phyloP scores from a whole-genome alignment of 352 stramenopile genomes.

The Globisporangium paddicum region DNA sequence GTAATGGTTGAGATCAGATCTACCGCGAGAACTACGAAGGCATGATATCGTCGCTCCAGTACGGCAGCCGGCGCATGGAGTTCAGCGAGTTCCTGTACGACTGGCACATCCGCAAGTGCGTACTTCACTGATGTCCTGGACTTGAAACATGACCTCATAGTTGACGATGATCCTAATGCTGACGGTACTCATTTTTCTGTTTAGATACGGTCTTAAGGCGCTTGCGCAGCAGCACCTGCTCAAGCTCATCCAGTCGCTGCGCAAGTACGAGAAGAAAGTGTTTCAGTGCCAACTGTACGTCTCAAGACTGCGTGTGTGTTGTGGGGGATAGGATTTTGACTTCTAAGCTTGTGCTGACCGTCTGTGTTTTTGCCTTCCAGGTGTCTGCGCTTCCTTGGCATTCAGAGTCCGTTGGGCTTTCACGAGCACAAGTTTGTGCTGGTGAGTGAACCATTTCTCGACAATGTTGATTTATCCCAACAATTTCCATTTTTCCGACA shows the following conservation, averaged over 20 bases:
- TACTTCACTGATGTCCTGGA: not conserved
- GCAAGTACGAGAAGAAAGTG: slow-evolving; percentile 62
- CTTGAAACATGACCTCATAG: too few species aligned
- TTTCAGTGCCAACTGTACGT: slow-evolving; percentile 64
- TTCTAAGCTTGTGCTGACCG: too few species aligned
- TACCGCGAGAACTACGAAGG: slow-evolving; percentile 74
- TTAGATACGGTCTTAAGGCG: slow-evolving; percentile 58
- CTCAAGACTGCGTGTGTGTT: too few species aligned
- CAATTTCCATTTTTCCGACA: not conserved
- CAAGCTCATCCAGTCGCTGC: slow-evolving; percentile 75
- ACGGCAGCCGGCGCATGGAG: slow-evolving; percentile 65
- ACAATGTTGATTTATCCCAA: not conserved
- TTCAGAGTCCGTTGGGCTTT: slow-evolving; percentile 57
- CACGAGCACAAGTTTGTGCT: slow-evolving; percentile 78
- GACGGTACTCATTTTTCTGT: not conserved
- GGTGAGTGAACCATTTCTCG: slow-evolving; percentile 15
- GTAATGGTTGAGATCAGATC: slow-evolving; percentile 22
- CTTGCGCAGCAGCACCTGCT: slow-evolving; percentile 70
- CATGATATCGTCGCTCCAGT: slow-evolving; percentile 60
- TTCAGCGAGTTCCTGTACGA: slow-evolving; percentile 85
- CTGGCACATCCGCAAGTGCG: slow-evolving; percentile 77
- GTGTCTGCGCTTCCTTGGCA: slow-evolving; percentile 66
- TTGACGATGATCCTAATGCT: not conserved
- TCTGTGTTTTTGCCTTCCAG: slow-evolving; percentile 17
- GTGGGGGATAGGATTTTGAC: too few species aligned